phyloP scores from a whole-genome alignment of 495 filamentous ascomycete genomes.

The Astrocystis sublimbata region DNA sequence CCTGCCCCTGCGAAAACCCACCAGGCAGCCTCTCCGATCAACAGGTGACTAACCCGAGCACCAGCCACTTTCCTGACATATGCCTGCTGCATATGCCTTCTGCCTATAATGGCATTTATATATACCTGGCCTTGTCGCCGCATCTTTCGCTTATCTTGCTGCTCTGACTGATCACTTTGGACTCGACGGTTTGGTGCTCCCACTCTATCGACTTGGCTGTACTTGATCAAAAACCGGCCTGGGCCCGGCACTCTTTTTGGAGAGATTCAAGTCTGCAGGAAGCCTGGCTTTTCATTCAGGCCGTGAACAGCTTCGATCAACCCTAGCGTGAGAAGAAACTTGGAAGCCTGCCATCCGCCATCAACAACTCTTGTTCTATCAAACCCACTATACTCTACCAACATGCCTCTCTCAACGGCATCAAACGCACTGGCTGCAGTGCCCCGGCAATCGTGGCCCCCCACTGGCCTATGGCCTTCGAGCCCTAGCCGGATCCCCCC shows the following conservation, averaged over 20 bases:
- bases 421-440: constrained; percentile 17
- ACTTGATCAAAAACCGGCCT: constrained; percentile 30
- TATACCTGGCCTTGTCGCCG: constrained; percentile 21
- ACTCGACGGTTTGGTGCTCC: constrained; percentile 23
- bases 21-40: constrained; percentile 28
- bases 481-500: constrained; percentile 37
- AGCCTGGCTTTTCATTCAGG: constrained; percentile 14
- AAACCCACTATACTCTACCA: constrained; percentile 16
- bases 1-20: too few relatives aligned
- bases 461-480: constrained; percentile 31
- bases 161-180: constrained; percentile 15
- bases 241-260: constrained; percentile 28
- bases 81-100: constrained; percentile 11
- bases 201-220: constrained; percentile 16
- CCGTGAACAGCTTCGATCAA: not conserved
- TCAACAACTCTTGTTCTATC: constrained; percentile 11
- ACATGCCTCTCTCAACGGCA: constrained; percentile 31
- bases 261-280: constrained; percentile 17
- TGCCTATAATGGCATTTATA: constrained; percentile 21
- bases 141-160: not conserved
- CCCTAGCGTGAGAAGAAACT: constrained; percentile 5
- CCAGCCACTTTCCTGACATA: constrained; percentile 24
- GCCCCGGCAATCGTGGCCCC: constrained; percentile 25
- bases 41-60: constrained; percentile 33
- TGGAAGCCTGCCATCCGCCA: not conserved